phyloP scores from a whole-genome alignment of 2,329 filamentous ascomycete genomes.

The Exophiala xenobiotica region DNA sequence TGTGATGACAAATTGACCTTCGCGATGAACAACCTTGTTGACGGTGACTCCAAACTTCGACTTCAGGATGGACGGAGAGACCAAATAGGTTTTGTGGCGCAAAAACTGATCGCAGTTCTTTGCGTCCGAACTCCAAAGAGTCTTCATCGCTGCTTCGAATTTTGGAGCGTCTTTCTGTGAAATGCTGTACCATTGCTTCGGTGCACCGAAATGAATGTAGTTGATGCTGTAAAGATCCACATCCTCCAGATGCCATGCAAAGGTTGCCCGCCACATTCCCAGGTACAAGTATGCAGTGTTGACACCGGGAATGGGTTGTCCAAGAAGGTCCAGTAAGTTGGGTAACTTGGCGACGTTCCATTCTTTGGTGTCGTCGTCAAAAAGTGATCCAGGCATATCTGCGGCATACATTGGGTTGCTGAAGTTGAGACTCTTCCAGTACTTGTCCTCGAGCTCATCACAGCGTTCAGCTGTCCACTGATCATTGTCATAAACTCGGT shows the following conservation, averaged over 20 bases:
- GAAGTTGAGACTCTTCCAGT: slow-evolving; percentile 97
- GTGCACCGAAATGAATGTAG: slow-evolving; percentile 97
- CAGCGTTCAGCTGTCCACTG: slow-evolving; percentile 90
- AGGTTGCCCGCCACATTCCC: slow-evolving; percentile 99
- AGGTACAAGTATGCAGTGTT: slow-evolving; percentile 97
- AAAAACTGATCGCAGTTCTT: slow-evolving; percentile 96
- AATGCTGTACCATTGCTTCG: slow-evolving; percentile 99
- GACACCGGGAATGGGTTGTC: slow-evolving; percentile 93
- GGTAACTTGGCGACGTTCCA: slow-evolving; percentile 97
- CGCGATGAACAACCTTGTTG: slow-evolving; percentile 92
- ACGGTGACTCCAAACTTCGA: slow-evolving; percentile 92
- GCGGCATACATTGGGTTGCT: slow-evolving; percentile 93
- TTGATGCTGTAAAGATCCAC: slow-evolving; percentile 99
- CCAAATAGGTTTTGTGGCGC: slow-evolving; percentile 94
- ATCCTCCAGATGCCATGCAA: slow-evolving; percentile 98
- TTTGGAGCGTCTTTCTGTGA: slow-evolving; percentile 89
- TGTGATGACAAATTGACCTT: slow-evolving; percentile 96
- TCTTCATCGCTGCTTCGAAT: slow-evolving; percentile 91
- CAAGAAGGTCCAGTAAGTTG: slow-evolving; percentile 89
- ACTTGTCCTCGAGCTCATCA: slow-evolving; percentile 87
- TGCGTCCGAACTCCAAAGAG: slow-evolving; percentile 79
- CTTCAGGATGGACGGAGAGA: slow-evolving; percentile 83
- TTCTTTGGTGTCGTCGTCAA: slow-evolving; percentile 75
- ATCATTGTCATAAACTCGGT: slow-evolving; percentile 76
- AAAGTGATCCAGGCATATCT: slow-evolving; percentile 92